Base-by-base conservation (phyloP, 371 early-diverging fungal species). In the Encephalitozoon intestinalis region DNA sequence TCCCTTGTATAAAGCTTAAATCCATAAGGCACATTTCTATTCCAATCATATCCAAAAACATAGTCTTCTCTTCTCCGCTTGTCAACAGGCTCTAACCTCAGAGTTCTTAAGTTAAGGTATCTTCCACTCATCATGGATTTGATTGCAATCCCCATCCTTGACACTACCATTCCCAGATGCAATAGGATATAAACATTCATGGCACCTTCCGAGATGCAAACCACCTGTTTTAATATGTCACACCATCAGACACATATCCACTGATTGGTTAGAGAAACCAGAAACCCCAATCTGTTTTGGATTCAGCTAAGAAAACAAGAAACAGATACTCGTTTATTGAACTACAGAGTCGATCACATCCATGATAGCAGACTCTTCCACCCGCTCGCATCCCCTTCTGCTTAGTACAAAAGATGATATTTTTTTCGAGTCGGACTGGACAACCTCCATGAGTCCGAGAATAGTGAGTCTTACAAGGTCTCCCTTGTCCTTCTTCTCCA, bases 401-500 rank as follows among this genome's bases (percentile, higher is more conserved):
- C 28, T n/a, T 30, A 80, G 66, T 4, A 75, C 40, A 77, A 40
- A 77, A 7, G 51, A 43, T 18, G 18, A 67, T 21, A 81, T 70
- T 44, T 77, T 78, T 26, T 77, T 75, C 3, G 31, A 46, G 52
- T 81, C 78, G 44, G 66, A 76, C 50, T 78, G 82, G 5, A 78
- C 75, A 25, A 78, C 76, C 30, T 63, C 53, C 26, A 67, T 40
- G 15, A 81, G 37, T 25, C 75, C 79, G n/a, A 30, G 34, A 18
- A 78, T 34, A 41, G 69, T 69, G 15, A 67, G 46, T 26, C 46
- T 25, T 1, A 75, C 52, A 43, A 53, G 15, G 41, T 58, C 67
- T 15, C 67, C 70, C 11, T 46, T 39, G 34, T 66, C 53, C 30
- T 65, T 23, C 64, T 65, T 68, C 31, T 69, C 70, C 3, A 77